phyloP scores from a whole-genome alignment of 768 basidiomycete genomes.

The Leccinum longicurvipes region DNA sequence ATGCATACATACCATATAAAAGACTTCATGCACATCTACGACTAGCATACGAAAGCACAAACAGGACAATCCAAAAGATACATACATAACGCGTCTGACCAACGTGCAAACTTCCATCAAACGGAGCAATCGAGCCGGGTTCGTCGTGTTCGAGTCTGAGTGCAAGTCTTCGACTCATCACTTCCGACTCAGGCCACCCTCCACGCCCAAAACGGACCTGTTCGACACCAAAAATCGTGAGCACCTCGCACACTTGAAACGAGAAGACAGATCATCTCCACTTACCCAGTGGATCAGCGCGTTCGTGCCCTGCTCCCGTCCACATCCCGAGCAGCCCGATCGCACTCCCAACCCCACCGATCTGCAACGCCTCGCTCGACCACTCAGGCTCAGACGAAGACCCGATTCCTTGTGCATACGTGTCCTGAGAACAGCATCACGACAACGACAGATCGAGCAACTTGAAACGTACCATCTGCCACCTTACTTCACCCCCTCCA shows the following conservation, averaged over 20 bases:
- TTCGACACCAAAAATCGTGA: background rate
- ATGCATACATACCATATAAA: too few species aligned
- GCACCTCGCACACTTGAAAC: background rate
- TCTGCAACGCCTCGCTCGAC: constrained; percentile 54
- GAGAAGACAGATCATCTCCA: background rate
- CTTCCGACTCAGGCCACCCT: constrained; percentile 32
- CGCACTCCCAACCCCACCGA: constrained; percentile 53
- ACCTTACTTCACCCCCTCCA: constrained; percentile 47
- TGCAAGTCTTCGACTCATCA: too few species aligned
- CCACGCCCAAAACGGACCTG: constrained; percentile 45
- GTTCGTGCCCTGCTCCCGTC: constrained; percentile 50
- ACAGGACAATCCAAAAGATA: too few species aligned
- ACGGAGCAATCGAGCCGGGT: too few species aligned
- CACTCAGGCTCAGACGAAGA: constrained; percentile 40
- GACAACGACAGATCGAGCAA: background rate
- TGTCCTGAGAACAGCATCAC: constrained; percentile 11
- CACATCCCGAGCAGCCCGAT: constrained; percentile 53
- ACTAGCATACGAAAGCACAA: too few species aligned
- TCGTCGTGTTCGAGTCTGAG: too few species aligned
- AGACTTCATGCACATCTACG: too few species aligned
- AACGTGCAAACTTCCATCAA: too few species aligned
- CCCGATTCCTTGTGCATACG: constrained; percentile 24
- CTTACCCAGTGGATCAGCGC: constrained; percentile 42
- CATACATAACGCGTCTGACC: too few species aligned
- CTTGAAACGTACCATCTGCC: constrained; percentile 42